Conservation (phyloP, 805 yeast species). For the Pichia scutulata region DNA sequence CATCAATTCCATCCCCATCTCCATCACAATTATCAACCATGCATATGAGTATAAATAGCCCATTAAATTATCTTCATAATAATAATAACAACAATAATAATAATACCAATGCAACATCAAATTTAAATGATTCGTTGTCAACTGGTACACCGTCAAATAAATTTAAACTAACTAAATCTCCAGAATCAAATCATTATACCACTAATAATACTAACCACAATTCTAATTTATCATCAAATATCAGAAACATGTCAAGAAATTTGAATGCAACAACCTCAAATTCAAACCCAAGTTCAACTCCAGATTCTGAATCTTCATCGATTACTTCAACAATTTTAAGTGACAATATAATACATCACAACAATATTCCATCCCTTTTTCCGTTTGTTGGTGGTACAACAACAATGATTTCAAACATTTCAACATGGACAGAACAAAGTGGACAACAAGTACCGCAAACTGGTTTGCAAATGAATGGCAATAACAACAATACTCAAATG, state of each 20-base stretch:
- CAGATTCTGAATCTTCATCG: not conserved
- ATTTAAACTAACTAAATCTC: not conserved
- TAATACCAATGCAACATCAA: too few species aligned
- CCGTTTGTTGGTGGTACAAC: conserved; percentile 43
- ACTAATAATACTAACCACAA: not conserved
- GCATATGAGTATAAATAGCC: not conserved
- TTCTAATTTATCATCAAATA: too few species aligned
- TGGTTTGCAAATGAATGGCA: conserved; percentile 21
- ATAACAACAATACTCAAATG: not conserved
- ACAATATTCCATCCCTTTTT: conserved; percentile 15
- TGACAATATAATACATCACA: not conserved
- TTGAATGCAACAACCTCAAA: not conserved
- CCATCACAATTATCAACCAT: not conserved
- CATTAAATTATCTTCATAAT: not conserved
- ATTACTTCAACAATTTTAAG: not conserved
- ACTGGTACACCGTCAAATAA: not conserved
- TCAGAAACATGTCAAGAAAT: not conserved
- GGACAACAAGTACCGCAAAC: conserved; percentile 35
- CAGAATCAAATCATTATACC: not conserved
- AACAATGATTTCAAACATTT: conserved; percentile 53
- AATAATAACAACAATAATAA: too few species aligned
- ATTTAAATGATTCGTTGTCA: not conserved
- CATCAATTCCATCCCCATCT: not conserved
- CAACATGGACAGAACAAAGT: conserved; percentile 50
- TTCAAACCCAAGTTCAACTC: not conserved